phyloP scores from a whole-genome alignment of 352 stramenopile species.

The Blastocystis sp. region DNA sequence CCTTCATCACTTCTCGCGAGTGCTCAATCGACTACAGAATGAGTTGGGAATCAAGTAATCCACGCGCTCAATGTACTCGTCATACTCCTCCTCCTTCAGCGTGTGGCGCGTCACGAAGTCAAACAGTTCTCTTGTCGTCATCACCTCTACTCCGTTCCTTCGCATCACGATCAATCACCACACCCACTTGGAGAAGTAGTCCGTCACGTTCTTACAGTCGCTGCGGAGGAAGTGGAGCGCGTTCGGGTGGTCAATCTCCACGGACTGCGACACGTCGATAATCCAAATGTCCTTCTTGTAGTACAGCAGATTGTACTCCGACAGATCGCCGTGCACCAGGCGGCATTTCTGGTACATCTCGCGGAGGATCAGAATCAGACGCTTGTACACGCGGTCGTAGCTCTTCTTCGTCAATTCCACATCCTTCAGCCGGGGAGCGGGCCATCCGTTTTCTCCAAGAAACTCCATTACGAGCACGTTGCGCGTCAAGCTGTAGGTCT shows the following conservation, averaged over 20 bases:
- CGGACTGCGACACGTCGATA: constrained; percentile 97
- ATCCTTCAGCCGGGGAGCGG: constrained; percentile 89
- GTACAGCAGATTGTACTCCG: constrained; percentile 96
- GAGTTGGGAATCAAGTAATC: background rate
- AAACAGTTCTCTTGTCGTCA: constrained; percentile 90
- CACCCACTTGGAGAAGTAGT: constrained; percentile 86
- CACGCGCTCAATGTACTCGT: constrained; percentile 10
- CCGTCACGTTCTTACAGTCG: constrained; percentile 93
- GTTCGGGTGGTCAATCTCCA: constrained; percentile 93
- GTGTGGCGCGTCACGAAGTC: constrained; percentile 87
- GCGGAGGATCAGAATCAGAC: constrained; percentile 91
- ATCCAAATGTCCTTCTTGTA: constrained; percentile 79
- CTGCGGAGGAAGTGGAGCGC: constrained; percentile 94
- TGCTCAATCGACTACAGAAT: constrained; percentile 61
- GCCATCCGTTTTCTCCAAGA: constrained; percentile 89
- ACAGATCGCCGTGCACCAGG: constrained; percentile 95
- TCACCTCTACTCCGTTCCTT: constrained; percentile 79
- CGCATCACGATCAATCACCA: constrained; percentile 74
- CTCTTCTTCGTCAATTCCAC: constrained; percentile 82
- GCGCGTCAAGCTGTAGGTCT: constrained; percentile 87
- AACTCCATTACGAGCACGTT: constrained; percentile 99
- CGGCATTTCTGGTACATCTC: constrained; percentile 91
- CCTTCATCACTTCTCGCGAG: constrained; percentile 23
- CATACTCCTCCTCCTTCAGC: constrained; percentile 71
- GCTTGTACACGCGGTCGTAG: constrained; percentile 77